Conservation (phyloP, 2,329 filamentous ascomycete genomes). For the Parastagonospora nodorum region DNA sequence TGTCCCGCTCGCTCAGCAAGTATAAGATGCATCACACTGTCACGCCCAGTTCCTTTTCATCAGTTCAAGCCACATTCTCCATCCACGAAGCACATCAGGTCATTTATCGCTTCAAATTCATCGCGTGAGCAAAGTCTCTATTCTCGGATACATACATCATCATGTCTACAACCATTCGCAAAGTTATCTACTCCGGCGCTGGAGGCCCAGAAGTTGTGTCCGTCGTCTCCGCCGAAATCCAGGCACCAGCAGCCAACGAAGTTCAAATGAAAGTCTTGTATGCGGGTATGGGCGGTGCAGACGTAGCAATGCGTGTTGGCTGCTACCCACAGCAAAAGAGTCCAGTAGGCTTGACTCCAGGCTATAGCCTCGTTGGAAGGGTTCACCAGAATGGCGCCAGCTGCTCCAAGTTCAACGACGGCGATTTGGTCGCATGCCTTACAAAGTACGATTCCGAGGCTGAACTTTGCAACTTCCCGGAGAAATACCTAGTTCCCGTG, state of each 20-base stretch:
- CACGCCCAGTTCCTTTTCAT: no score
- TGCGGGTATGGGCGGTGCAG: slow-evolving; percentile 54
- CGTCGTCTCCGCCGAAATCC: slow-evolving; percentile 42
- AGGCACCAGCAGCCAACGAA: slow-evolving; percentile 50
- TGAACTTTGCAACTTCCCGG: slow-evolving; percentile 53
- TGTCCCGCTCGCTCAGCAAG: no score
- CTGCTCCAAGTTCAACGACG: slow-evolving; percentile 28
- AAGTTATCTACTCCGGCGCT: slow-evolving; percentile 52
- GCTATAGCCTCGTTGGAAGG: slow-evolving; percentile 55
- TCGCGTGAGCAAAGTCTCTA: neutral
- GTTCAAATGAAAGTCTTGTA: slow-evolving; percentile 57
- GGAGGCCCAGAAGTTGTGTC: slow-evolving; percentile 50
- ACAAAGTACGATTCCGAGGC: slow-evolving; percentile 46
- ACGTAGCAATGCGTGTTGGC: slow-evolving; percentile 58
- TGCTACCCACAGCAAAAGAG: slow-evolving; percentile 53
- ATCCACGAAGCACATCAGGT: no score
- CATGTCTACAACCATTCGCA: slow-evolving; percentile 47
- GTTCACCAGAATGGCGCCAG: slow-evolving; percentile 48
- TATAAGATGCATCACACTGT: no score
- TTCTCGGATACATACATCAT: slow-evolving; percentile 2
- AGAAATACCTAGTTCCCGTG: slow-evolving; percentile 53
- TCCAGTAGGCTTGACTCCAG: slow-evolving; percentile 54
- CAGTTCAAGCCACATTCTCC: neutral
- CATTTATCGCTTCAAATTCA: neutral
- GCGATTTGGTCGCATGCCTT: slow-evolving; percentile 35